Evolutionary conservation across 805 yeast species (phyloP).

Genomic region (Saturnispora galanensis): DNA sequence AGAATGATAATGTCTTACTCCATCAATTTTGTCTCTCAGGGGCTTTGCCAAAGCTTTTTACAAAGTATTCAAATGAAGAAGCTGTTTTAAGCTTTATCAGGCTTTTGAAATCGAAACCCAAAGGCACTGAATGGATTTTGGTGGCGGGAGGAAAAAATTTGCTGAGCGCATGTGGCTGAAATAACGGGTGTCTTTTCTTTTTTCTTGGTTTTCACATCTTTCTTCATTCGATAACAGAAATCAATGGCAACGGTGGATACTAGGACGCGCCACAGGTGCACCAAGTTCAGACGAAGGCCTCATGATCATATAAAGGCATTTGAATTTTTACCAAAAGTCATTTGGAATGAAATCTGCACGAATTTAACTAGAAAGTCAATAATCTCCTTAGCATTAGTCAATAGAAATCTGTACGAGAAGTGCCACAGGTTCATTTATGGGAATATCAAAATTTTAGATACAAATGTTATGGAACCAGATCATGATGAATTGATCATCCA

Average conservation of each 20-base stretch:
- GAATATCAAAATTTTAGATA: conserved; percentile 9
- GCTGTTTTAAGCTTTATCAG: not conserved
- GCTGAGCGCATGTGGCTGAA: not conserved
- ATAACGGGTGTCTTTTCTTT: not conserved
- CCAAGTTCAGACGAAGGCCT: too few species aligned
- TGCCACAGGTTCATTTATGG: conserved; percentile 6
- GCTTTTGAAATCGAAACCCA: not conserved
- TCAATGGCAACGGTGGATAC: too few species aligned
- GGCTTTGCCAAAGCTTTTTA: not conserved
- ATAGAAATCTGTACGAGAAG: conserved; percentile 2
- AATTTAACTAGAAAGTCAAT: conserved; percentile 8
- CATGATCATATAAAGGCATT: not conserved
- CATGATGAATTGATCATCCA: conserved; percentile 13
- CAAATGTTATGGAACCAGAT: conserved; percentile 5
- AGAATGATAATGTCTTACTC: too few species aligned
- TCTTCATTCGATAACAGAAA: too few species aligned
- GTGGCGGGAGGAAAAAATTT: conserved; percentile 4
- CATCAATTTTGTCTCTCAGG: too few species aligned
- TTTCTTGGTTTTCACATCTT: not conserved
- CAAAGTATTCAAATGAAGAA: not conserved
- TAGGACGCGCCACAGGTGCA: too few species aligned
- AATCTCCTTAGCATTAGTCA: conserved; percentile 6
- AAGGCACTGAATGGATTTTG: conserved; percentile 1
- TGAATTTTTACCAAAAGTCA: conserved; percentile 3
- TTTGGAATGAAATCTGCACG: conserved; percentile 5